phyloP scores from a whole-genome alignment of 2,329 filamentous ascomycete species.

The Magnaporthales sp. region DNA sequence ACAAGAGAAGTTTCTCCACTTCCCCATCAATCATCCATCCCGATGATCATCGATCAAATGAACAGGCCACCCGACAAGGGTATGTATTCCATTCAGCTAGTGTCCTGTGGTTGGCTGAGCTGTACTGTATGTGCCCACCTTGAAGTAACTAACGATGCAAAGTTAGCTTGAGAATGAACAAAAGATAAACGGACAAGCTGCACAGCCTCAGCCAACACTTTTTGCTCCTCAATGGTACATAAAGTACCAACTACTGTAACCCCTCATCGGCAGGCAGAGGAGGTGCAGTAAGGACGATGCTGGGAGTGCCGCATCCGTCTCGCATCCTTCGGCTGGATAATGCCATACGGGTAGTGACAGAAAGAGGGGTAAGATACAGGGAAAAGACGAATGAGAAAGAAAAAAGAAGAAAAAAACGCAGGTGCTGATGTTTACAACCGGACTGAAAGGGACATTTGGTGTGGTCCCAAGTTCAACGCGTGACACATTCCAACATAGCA shows the following conservation, averaged over 20 bases:
- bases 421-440: not conserved
- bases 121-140: not conserved
- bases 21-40: not conserved
- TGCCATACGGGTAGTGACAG: not conserved
- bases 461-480: not conserved
- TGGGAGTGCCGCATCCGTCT: not conserved
- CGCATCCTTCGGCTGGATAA: not conserved
- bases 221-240: not conserved
- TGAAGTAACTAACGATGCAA: not conserved
- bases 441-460: not conserved
- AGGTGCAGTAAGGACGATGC: not conserved
- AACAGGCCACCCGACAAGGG: not conserved
- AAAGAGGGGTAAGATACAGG: not conserved
- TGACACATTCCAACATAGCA: not conserved
- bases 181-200: not conserved
- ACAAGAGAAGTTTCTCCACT: not conserved
- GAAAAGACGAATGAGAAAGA: not conserved
- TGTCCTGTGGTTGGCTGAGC: no score
- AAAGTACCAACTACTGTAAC: no score
- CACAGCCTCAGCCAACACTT: not conserved
- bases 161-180: not conserved
- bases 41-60: not conserved
- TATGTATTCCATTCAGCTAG: not conserved
- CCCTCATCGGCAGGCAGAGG: not conserved
- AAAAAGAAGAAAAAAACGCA: not conserved